Base-by-base conservation (phyloP, 2,329 filamentous ascomycete genomes). In the Trematosphaeria pertusa region DNA sequence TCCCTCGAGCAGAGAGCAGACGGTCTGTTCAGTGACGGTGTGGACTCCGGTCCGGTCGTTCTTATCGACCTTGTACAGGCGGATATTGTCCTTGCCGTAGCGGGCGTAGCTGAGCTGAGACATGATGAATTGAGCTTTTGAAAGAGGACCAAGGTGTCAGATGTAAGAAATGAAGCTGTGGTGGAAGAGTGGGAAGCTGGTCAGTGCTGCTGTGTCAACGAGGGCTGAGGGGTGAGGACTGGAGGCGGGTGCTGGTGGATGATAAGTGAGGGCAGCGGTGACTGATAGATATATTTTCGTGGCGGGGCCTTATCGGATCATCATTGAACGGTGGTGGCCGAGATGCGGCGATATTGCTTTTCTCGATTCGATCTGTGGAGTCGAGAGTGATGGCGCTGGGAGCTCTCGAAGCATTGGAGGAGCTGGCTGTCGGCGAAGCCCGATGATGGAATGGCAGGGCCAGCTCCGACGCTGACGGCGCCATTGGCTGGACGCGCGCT, bases 51-150 rank as follows among this genome's bases (percentile, higher is more conserved):
- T 87, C 64, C 85, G 79, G 69, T 85, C 79, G 72, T 97, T 86
- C 64, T 85, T 86, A 67, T 95, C 82, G 66, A 97, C 91, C 76
- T 99, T 99, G 85, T 88, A 96, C 65, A 99, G 85, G 67, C 94
- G 92, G 81, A 99, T 88, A 78, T 99, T 97, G 84, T 97, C 94
- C 85, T 99, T 93, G 78, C 89, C 89, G 72, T 92, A 93, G 70
- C 87, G 85, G 63, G 89, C 88, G 64, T 76, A 75, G 59, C 68
- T 73, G 56, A 80, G 75, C 48, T 76, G 65, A 58, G 76, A 69
- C 75, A 79, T 78, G 48, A 50, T 68, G 60, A 42, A 20, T 33
- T 37, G 33, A 43, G 39, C 39, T 21, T 40, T 18, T 17, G 19
- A 18, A 34, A 47, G 20, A 34, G 26, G 22, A 41, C 17, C 22